phyloP scores from a whole-genome alignment of 768 basidiomycete species.

The Polyporus arcularius region DNA sequence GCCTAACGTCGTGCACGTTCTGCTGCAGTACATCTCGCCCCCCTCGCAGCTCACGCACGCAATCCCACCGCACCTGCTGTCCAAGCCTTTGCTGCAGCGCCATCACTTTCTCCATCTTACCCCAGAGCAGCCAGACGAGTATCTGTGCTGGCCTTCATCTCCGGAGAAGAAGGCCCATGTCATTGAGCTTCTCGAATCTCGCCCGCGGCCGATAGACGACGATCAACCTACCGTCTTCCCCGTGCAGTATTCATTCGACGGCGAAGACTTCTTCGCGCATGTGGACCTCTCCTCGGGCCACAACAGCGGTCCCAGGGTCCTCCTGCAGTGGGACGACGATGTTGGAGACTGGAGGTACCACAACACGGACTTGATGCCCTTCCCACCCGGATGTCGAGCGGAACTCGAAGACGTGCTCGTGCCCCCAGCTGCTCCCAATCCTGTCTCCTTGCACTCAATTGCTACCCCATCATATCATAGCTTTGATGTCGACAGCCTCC shows the following conservation, averaged over 20 bases:
- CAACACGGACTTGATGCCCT: constrained; percentile 69
- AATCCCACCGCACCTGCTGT: constrained; percentile 63
- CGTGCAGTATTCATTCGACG: constrained; percentile 46
- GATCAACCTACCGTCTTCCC: constrained; percentile 30
- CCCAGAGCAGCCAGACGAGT: constrained; percentile 50
- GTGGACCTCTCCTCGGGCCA: constrained; percentile 34
- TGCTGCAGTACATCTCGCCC: constrained; percentile 61
- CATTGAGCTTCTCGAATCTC: constrained; percentile 47
- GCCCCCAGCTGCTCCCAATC: constrained; percentile 31
- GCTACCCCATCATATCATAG: constrained; percentile 1
- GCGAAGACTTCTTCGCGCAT: constrained; percentile 58
- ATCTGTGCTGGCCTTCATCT: constrained; percentile 68
- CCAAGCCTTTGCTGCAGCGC: constrained; percentile 57
- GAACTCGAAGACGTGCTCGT: constrained; percentile 32
- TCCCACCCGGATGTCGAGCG: constrained; percentile 47
- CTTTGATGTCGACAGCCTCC: constrained; percentile 25
- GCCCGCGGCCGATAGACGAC: constrained; percentile 31
- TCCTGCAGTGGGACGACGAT: constrained; percentile 67
- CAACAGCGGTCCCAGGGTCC: constrained; percentile 49
- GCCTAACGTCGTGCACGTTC: constrained; percentile 42
- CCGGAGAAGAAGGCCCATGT: constrained; percentile 33
- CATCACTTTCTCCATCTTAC: constrained; percentile 63
- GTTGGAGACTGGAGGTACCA: constrained; percentile 66
- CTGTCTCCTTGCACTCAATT: constrained; percentile 2
- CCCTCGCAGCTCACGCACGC: constrained; percentile 47